These are phyloP conservation scores for Ogataea sp. DNA, from an alignment of 805 yeast species.

Conservation along the genomic window DNA sequence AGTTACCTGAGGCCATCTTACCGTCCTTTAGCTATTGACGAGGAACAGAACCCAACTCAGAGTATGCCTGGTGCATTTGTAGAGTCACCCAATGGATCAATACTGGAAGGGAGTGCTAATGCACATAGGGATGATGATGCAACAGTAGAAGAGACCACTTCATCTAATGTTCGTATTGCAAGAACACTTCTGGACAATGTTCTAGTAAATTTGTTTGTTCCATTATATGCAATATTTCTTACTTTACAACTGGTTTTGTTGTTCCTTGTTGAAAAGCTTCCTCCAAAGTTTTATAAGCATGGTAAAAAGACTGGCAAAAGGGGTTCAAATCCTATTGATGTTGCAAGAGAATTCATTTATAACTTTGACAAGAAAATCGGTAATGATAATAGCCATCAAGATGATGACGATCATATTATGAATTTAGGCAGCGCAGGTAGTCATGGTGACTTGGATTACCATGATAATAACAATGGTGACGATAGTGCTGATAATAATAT, in stretches of 20 bases:
- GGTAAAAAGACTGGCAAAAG: not conserved
- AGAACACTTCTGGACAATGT: constrained; percentile 2
- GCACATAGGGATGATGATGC: no score
- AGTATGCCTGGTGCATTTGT: not conserved
- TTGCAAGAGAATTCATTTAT: constrained; percentile 24
- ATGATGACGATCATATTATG: constrained; percentile 3
- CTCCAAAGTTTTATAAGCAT: not conserved
- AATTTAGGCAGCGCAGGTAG: no score
- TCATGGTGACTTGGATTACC: no score
- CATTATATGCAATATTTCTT: not conserved
- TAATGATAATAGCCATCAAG: constrained; percentile 4
- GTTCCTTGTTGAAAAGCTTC: not conserved
- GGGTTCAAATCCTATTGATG: constrained; percentile 22
- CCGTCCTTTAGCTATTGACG: no score
- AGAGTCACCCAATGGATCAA: not conserved
- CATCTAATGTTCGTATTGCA: no score
- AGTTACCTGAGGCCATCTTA: constrained; percentile 1
- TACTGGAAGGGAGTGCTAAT: no score
- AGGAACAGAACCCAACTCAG: not conserved
- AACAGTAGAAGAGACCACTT: no score
- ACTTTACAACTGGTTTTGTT: not conserved
- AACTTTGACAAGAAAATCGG: constrained; percentile 26
- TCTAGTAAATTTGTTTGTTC: not conserved
- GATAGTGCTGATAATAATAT: not conserved
- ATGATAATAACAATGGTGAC: not conserved